Percentiles rank a stretch among this genome's conserved stretches.
phyloP scores from a whole-genome alignment of 2,329 filamentous ascomycete species.

The Knufia fluminis region DNA sequence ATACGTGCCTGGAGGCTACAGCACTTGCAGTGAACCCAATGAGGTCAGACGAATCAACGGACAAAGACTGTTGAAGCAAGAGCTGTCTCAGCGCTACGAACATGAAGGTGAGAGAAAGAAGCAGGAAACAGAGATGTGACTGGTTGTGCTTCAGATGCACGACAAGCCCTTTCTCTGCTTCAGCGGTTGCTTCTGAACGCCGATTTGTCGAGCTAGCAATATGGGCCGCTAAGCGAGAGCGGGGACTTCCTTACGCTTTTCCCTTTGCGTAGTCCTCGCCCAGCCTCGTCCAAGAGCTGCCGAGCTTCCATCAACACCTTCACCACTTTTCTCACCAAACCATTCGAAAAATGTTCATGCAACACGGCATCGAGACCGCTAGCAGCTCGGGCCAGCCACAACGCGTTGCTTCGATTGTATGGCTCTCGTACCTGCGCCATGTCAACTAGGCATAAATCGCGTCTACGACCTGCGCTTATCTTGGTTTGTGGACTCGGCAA shows the following conservation, averaged over 20 bases:
- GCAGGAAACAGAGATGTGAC: slow-evolving; percentile 7
- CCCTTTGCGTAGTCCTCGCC: not conserved
- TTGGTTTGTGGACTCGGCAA: not conserved
- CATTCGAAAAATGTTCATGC: not conserved
- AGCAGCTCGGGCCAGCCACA: not conserved
- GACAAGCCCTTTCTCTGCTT: not conserved
- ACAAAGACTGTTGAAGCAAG: not conserved
- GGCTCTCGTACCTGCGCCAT: not conserved
- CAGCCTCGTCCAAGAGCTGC: not conserved
- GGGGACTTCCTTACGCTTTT: not conserved
- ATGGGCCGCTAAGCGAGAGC: not conserved
- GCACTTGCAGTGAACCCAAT: not conserved
- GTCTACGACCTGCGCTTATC: not conserved
- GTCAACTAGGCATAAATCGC: slow-evolving; percentile 5
- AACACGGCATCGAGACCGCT: not conserved
- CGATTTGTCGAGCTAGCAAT: not conserved
- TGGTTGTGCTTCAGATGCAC: slow-evolving; percentile 7
- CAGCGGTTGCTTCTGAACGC: slow-evolving; percentile 2
- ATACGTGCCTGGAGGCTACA: not conserved
- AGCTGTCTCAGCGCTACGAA: slow-evolving; percentile 3
- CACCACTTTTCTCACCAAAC: not conserved
- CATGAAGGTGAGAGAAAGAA: not conserved
- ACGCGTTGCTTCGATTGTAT: not conserved
- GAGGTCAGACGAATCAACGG: not conserved
- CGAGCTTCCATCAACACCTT: slow-evolving; percentile 2